Conservation (phyloP, 2,329 filamentous ascomycete genomes). For the Colletotrichum siamense region DNA sequence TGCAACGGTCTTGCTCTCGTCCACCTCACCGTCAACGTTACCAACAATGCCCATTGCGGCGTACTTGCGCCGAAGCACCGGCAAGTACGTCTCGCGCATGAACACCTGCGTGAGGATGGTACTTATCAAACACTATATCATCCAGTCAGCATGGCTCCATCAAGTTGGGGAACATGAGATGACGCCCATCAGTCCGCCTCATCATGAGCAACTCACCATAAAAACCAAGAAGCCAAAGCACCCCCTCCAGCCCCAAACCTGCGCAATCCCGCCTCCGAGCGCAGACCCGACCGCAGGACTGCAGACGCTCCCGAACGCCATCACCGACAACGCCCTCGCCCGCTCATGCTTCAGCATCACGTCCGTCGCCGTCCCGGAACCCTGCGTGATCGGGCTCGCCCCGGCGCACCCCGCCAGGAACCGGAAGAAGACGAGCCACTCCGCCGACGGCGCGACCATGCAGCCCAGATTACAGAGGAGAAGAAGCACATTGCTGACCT, state of each 20-base stretch:
- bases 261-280: not conserved
- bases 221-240: not conserved
- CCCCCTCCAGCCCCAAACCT: not conserved
- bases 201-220: not conserved
- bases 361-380: not conserved
- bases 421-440: not conserved
- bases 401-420: conserved; percentile 7
- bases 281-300: not conserved
- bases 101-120: not conserved
- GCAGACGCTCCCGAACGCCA: conserved; percentile 11
- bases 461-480: not conserved
- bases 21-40: not conserved
- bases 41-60: not conserved
- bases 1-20: not conserved
- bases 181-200: not conserved
- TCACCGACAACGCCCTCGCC: not conserved
- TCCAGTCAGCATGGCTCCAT: not conserved
- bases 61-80: not conserved
- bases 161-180: not conserved
- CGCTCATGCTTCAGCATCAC: conserved; percentile 2
- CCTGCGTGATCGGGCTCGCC: conserved; percentile 7
- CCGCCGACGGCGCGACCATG: not conserved
- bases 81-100: conserved; percentile 12
- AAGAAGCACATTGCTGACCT: not conserved
- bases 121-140: not conserved